Base-by-base conservation (phyloP, 164 flowering plant species). In the Berberis thunbergii region DNA sequence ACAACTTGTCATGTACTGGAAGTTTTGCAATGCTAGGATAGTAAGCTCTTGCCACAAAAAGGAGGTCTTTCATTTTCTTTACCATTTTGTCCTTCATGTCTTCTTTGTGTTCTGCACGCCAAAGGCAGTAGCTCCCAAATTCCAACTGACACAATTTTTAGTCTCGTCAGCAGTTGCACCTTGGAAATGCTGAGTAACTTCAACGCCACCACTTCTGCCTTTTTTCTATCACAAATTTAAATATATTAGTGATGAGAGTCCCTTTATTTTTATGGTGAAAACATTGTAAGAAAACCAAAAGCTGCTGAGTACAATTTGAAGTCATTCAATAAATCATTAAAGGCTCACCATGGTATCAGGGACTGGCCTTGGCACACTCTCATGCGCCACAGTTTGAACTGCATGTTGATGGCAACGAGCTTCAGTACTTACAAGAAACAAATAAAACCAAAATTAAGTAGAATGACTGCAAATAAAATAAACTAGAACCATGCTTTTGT, bases 41-140 rank as follows among this genome's bases (percentile, higher is more conserved):
- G 65, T 91, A 95, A 44, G 99, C 91, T 61, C 99, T 78, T 54
- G 96, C 96, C 54, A 91, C 93, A 75, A 87, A 95, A 64, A 95
- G 86, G 64, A 72, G 80, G 74, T 95, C 97, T 76, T 95, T 95
- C 77, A 95, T 68, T 76, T 73, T 84, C 80, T 86, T 95, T 68
- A 95, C 91, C 68, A 79, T 77, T 43, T 68, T 63, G 68, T 95
- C 99, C 59, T 82, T 78, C 90, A 89, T 86, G 38, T 73, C 83
- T 78, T 83, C 94, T 63, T 70, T 89, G 58, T 87, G 83, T 70
- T 85, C 87, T 64, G 73, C 67, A 46, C 81, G 84, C 99, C 99
- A 95, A 54, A 84, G 76, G 78, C 99, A 95, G 68, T 91, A 95
- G 74, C 96, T 89, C 49, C 99, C 99, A 82, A 76, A 91, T 75